These are phyloP conservation scores for Hypoxylon lienhwacheense DNA, from an alignment of 495 filamentous ascomycete species.

Conservation along the genomic window DNA sequence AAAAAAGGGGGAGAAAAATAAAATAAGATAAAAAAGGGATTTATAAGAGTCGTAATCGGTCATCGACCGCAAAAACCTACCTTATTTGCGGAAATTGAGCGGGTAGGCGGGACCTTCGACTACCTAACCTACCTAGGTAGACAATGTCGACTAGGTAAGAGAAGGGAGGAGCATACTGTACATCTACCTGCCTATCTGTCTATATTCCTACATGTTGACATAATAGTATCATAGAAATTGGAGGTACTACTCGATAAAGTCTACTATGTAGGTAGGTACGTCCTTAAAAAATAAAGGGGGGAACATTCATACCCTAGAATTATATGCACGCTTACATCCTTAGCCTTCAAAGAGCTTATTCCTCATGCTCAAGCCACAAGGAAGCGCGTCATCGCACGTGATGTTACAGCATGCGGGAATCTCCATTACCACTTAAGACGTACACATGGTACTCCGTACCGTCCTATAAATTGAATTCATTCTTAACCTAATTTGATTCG, in stretches of 20 bases:
- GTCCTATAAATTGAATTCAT: too few relatives aligned
- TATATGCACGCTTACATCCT: too few relatives aligned
- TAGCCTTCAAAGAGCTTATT: too few relatives aligned
- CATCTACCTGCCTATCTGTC: neutral
- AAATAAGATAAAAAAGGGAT: neutral
- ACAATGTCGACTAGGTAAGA: too few relatives aligned
- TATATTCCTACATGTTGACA: neutral
- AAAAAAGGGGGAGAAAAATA: conserved; percentile 2
- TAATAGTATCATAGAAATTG: neutral
- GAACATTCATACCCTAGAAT: too few relatives aligned
- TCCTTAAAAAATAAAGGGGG: too few relatives aligned
- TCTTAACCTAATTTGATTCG: conserved; percentile 9
- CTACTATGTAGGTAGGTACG: neutral
- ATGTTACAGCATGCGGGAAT: conserved; percentile 27
- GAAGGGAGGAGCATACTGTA: too few relatives aligned
- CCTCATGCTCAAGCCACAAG: conserved; percentile 29
- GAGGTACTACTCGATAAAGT: neutral
- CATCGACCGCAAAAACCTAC: conserved; percentile 1
- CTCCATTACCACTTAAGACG: conserved; percentile 23
- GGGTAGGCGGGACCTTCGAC: conserved; percentile 24
- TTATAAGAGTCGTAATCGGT: conserved; percentile 21
- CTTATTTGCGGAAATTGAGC: conserved; percentile 29
- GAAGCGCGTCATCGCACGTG: conserved; percentile 32
- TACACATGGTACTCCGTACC: too few relatives aligned
- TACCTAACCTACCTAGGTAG: neutral